Percentiles rank a stretch among this genome's conserved stretches.
phyloP scores from a whole-genome alignment of 306 rosid species.

The Lithocarpus polystachyus region DNA sequence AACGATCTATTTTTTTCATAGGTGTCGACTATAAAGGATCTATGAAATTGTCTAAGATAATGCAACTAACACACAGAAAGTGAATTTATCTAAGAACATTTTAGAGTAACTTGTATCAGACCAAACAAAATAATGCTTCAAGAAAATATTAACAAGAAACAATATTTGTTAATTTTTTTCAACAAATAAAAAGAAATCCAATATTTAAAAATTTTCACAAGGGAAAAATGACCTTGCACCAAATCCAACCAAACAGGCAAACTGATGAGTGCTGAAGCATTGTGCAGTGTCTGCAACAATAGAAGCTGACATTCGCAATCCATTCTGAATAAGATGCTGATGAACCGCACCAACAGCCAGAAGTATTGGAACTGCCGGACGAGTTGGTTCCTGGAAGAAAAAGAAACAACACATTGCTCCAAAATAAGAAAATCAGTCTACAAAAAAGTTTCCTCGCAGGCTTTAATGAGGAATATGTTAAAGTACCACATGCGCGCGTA shows the following conservation, averaged over 20 bases:
- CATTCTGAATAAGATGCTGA: constrained; percentile 96
- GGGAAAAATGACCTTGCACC: constrained; percentile 83
- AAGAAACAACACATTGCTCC: constrained; percentile 15
- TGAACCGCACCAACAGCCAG: constrained; percentile 98
- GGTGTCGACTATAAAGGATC: too few species aligned
- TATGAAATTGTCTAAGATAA: background rate
- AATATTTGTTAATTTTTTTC: background rate
- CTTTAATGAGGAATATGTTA: background rate
- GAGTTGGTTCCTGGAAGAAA: constrained; percentile 74
- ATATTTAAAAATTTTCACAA: constrained; percentile 6
- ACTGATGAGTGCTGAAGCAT: constrained; percentile 99
- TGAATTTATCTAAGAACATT: background rate
- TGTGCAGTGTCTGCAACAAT: constrained; percentile 92
- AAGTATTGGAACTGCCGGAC: constrained; percentile 91
- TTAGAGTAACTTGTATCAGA: background rate
- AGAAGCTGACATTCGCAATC: constrained; percentile 89
- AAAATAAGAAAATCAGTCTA: background rate
- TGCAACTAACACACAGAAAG: background rate
- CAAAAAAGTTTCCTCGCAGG: background rate
- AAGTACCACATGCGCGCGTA: background rate
- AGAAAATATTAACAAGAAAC: background rate
- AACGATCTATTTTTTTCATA: too few species aligned
- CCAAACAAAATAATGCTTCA: background rate
- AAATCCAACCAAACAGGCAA: constrained; percentile 97
- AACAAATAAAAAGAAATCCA: background rate